Evolutionary conservation across 169 alveolate species (phyloP).

Genomic region (Babesia gibsoni): DNA sequence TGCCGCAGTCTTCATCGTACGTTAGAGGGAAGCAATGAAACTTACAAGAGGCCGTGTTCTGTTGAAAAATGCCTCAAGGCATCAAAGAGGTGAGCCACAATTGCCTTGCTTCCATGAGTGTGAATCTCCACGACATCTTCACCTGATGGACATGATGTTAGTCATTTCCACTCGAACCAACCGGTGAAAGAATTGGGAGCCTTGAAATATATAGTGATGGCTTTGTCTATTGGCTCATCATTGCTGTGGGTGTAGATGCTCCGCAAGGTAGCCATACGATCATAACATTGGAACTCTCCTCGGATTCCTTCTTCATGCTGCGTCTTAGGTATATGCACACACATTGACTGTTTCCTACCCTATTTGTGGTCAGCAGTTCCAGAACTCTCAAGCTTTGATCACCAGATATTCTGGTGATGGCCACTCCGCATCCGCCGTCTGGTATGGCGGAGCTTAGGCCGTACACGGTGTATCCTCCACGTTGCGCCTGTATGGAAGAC

Average conservation of each 20-base stretch:
- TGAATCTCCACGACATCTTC: slow-evolving; percentile 77
- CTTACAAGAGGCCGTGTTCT: slow-evolving; percentile 8
- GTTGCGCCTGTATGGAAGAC: not conserved
- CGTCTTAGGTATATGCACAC: not conserved
- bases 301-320: not conserved
- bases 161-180: not conserved
- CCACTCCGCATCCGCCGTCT: slow-evolving; percentile 66
- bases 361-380: slow-evolving; percentile 19
- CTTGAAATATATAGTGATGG: slow-evolving; percentile 45
- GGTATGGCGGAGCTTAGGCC: slow-evolving; percentile 60
- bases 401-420: slow-evolving; percentile 57
- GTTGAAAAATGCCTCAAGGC: slow-evolving; percentile 35
- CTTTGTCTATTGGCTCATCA: slow-evolving; percentile 33
- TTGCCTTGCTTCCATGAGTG: slow-evolving; percentile 71
- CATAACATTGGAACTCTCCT: slow-evolving; percentile 2
- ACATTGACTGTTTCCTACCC: not conserved
- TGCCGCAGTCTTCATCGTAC: slow-evolving; percentile 51
- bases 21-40: not conserved
- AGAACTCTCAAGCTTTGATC: slow-evolving; percentile 24
- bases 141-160: slow-evolving; percentile 43
- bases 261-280: slow-evolving; percentile 32
- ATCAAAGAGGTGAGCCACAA: slow-evolving; percentile 61
- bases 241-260: slow-evolving; percentile 17
- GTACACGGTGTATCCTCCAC: slow-evolving; percentile 42
- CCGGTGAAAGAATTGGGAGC: slow-evolving; percentile 73